Percentiles rank a stretch among this genome's conserved stretches.
phyloP scores from a whole-genome alignment of 2,329 filamentous ascomycete species.

The Arthrobotrys sphaeroides region DNA sequence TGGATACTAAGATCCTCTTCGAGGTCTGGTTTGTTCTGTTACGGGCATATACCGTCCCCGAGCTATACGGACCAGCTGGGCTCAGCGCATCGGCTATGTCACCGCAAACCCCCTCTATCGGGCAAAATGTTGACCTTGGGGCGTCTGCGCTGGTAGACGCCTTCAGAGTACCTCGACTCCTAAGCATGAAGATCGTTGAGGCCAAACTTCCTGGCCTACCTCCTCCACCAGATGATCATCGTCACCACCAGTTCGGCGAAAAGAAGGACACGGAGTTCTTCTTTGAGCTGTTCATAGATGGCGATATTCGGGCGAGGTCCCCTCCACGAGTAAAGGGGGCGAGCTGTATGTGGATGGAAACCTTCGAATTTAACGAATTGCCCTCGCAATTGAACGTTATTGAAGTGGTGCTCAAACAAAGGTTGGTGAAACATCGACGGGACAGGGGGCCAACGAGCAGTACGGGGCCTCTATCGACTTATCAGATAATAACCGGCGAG shows the following conservation, averaged over 20 bases:
- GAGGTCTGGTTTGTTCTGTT: constrained; percentile 97
- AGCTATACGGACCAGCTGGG: constrained; percentile 74
- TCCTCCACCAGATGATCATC: constrained; percentile 56
- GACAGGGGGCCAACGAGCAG: constrained; percentile 57
- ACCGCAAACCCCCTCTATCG: constrained; percentile 56
- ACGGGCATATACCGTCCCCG: constrained; percentile 88
- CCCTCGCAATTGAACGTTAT: constrained; percentile 74
- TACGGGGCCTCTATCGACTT: constrained; percentile 52
- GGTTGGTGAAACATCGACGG: constrained; percentile 62
- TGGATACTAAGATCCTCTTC: constrained; percentile 84
- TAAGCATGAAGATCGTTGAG: constrained; percentile 61
- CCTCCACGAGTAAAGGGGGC: constrained; percentile 75
- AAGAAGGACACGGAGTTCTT: constrained; percentile 74
- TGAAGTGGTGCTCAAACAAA: constrained; percentile 76
- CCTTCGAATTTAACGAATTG: constrained; percentile 78
- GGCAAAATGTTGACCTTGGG: constrained; percentile 63
- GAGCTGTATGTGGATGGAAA: constrained; percentile 83
- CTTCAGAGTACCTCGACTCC: constrained; percentile 44
- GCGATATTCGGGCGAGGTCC: constrained; percentile 79
- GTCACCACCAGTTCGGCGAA: constrained; percentile 61
- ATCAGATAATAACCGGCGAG: constrained; percentile 55
- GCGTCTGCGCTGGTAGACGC: constrained; percentile 60
- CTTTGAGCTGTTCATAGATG: constrained; percentile 80
- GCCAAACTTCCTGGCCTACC: constrained; percentile 64
- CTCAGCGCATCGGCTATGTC: constrained; percentile 22